A percentile compares a stretch with the other conserved stretches of the same genome.
Conservation (phyloP, 2,329 filamentous ascomycete species). For the Colletotrichum costaricense region DNA sequence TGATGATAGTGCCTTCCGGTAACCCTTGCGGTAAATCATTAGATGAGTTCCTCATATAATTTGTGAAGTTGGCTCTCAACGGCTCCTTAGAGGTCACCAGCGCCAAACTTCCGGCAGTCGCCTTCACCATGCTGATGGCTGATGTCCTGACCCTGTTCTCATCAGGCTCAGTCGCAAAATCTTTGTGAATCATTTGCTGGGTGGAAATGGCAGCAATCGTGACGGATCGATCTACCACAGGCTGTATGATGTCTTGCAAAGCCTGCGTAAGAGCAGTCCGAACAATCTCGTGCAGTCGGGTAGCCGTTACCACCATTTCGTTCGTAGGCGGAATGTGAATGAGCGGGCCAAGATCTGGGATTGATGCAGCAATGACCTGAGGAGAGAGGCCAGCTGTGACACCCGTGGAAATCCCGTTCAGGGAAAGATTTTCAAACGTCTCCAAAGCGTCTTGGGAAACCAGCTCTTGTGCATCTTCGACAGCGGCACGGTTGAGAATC, state of each 20-base stretch:
- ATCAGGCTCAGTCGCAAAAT: slow-evolving; percentile 93
- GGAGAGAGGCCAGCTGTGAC: slow-evolving; percentile 81
- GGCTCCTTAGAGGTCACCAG: slow-evolving; percentile 99
- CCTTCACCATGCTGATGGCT: slow-evolving; percentile 93
- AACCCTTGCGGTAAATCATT: slow-evolving; percentile 81
- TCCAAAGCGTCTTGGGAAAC: slow-evolving; percentile 77
- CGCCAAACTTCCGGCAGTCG: slow-evolving; percentile 91
- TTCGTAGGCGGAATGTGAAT: slow-evolving; percentile 85
- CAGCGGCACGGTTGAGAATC: slow-evolving; percentile 79
- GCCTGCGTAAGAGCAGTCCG: slow-evolving; percentile 88
- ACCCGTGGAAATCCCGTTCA: slow-evolving; percentile 78
- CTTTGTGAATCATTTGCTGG: slow-evolving; percentile 93
- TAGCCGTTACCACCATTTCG: slow-evolving; percentile 80
- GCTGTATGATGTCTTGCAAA: slow-evolving; percentile 95
- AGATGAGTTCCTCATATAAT: slow-evolving; percentile 85
- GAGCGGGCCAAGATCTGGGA: slow-evolving; percentile 85
- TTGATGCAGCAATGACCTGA: slow-evolving; percentile 79
- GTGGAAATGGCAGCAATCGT: slow-evolving; percentile 98
- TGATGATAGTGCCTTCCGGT: slow-evolving; percentile 93
- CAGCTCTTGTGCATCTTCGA: slow-evolving; percentile 71
- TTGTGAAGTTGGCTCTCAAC: slow-evolving; percentile 94
- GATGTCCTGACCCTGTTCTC: slow-evolving; percentile 87
- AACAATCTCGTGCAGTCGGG: slow-evolving; percentile 80
- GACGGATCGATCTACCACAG: slow-evolving; percentile 96
- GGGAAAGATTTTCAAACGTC: slow-evolving; percentile 82